These are phyloP conservation scores for Melampsora allii-populina DNA, from an alignment of 1,284 basidiomycete genomes.

Conservation along the genomic window DNA sequence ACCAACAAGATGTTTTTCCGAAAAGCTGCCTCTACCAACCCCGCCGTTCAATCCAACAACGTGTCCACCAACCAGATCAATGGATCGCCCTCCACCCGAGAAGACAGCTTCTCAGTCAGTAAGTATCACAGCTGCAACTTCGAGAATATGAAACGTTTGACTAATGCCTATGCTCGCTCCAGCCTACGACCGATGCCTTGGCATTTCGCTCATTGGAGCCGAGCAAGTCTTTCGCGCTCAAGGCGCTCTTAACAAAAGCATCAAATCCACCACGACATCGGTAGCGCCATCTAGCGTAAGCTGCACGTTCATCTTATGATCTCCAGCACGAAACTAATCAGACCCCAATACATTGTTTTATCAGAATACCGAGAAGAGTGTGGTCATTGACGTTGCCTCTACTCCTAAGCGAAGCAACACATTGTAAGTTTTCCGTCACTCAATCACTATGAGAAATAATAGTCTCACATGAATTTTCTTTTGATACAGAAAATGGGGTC, in stretches of 20 bases:
- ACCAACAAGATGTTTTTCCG: neutral
- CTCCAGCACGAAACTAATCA: neutral
- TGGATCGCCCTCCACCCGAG: neutral
- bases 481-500: conserved; percentile 1
- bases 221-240: neutral
- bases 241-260: neutral
- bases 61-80: neutral
- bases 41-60: neutral
- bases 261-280: neutral
- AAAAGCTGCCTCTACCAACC: neutral
- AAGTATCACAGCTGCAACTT: neutral
- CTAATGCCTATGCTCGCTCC: neutral
- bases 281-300: neutral
- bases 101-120: conserved; percentile 3
- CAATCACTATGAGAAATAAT: neutral
- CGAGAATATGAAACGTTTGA: neutral
- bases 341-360: neutral
- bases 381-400: neutral
- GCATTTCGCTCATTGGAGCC: conserved; percentile 1
- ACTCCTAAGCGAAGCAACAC: neutral
- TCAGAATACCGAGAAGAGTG: neutral
- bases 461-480: neutral
- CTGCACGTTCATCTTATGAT: neutral
- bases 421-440: neutral
- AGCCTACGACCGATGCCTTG: conserved; percentile 1